Conservation (phyloP, 2,329 filamentous ascomycete species). For the Xylaria sp. region DNA sequence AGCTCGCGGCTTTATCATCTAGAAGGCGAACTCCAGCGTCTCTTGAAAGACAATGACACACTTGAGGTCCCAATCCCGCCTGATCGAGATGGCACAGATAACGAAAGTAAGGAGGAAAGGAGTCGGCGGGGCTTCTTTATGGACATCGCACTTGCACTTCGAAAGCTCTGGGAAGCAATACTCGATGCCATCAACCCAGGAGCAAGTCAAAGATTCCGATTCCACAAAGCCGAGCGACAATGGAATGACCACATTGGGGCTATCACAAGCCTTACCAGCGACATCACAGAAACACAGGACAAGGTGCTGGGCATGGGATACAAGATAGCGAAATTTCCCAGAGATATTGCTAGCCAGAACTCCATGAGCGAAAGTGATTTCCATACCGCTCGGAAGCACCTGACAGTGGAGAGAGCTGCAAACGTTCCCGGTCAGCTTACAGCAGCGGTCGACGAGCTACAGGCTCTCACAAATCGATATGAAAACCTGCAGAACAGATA, state of each 20-base stretch:
- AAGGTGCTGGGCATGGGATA: background rate
- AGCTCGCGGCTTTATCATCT: constrained; percentile 1
- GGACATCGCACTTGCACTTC: background rate
- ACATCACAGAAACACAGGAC: background rate
- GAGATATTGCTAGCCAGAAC: background rate
- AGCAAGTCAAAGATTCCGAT: background rate
- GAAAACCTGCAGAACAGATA: background rate
- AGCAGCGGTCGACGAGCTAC: constrained; percentile 2
- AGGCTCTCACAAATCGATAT: constrained; percentile 1
- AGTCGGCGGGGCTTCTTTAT: constrained; percentile 1
- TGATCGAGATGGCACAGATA: background rate
- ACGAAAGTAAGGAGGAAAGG: background rate
- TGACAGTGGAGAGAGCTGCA: constrained; percentile 6
- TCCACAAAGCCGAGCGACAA: background rate
- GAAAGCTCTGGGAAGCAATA: background rate
- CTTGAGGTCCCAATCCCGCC: constrained; percentile 2
- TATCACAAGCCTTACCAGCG: background rate
- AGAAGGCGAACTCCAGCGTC: background rate
- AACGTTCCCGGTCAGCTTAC: constrained; percentile 1
- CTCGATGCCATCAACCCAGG: background rate
- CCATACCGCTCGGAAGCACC: background rate
- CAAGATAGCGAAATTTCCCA: background rate
- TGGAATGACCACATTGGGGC: constrained; percentile 1
- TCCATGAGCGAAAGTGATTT: constrained; percentile 1
- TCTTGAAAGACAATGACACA: constrained; percentile 4